Conservation (phyloP, 805 yeast genomes). For the Wickerhamiella dianesei region DNA sequence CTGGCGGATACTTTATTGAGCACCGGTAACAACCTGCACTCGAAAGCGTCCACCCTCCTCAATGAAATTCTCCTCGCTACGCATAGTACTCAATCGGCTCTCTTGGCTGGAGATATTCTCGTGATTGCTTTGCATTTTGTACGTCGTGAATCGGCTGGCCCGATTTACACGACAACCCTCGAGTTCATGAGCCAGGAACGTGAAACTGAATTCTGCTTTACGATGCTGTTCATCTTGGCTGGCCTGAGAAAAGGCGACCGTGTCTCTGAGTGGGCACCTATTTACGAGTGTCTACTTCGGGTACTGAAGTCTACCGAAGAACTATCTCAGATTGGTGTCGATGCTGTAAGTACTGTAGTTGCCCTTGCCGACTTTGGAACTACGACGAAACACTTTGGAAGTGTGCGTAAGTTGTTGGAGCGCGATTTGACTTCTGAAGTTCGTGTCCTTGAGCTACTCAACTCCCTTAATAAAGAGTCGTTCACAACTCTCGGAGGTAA, state of each 20-base stretch:
- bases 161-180: slow-evolving; percentile 16
- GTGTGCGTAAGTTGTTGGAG: slow-evolving; percentile 3
- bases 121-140: slow-evolving; percentile 24
- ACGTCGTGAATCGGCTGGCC: slow-evolving; percentile 21
- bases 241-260: slow-evolving; percentile 29
- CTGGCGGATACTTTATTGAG: slow-evolving; percentile 64
- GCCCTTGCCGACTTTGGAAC: slow-evolving; percentile 15
- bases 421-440: not conserved
- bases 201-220: slow-evolving; percentile 4
- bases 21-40: slow-evolving; percentile 59
- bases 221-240: slow-evolving; percentile 20
- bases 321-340: slow-evolving; percentile 4
- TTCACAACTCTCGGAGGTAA: not conserved
- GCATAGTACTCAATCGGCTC: not conserved
- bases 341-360: slow-evolving; percentile 11
- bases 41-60: slow-evolving; percentile 46
- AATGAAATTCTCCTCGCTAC: slow-evolving; percentile 11
- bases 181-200: not conserved
- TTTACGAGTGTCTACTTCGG: slow-evolving; percentile 6
- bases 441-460: not conserved
- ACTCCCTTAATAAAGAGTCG: not conserved
- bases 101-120: slow-evolving; percentile 16
- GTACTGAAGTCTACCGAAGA: not conserved
- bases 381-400: slow-evolving; percentile 9
- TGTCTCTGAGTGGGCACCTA: slow-evolving; percentile 23